Evolutionary conservation across 2,329 filamentous ascomycete species (phyloP).

Genomic region (Stachybotrys chlorohalonatus): DNA sequence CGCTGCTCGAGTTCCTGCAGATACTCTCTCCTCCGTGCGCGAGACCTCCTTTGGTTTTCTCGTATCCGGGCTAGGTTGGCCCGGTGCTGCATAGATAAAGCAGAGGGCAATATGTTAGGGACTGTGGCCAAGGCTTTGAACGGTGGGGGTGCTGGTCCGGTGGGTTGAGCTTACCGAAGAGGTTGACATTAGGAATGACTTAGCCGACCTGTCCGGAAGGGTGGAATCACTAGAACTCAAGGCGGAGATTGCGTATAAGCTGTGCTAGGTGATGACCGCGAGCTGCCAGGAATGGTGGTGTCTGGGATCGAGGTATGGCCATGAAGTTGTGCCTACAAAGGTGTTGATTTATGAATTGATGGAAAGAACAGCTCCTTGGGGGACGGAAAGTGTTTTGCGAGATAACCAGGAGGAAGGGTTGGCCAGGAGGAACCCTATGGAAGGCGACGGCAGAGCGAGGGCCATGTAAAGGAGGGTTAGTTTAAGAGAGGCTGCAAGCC

Average conservation of each 20-base stretch:
- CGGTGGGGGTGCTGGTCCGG: conserved; percentile 2
- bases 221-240: not conserved
- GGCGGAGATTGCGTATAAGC: not conserved
- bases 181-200: not conserved
- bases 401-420: not conserved
- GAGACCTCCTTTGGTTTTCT: conserved; percentile 70
- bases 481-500: not conserved
- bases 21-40: conserved; percentile 66
- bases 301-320: not conserved
- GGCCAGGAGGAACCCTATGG: not conserved
- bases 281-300: not conserved
- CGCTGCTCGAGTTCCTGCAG: conserved; percentile 59
- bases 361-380: not conserved
- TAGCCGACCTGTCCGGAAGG: not conserved
- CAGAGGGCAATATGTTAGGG: conserved; percentile 4
- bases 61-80: conserved; percentile 49
- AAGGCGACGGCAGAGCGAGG: not conserved
- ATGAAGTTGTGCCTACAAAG: not conserved
- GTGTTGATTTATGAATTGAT: not conserved
- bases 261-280: not conserved
- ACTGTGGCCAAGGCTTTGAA: conserved; percentile 8
- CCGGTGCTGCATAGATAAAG: conserved; percentile 20
- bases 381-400: not conserved
- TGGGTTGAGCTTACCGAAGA: conserved; percentile 1
- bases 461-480: not conserved